Conservation (phyloP, 495 filamentous ascomycete genomes). For the Penicillium flavigenum region DNA sequence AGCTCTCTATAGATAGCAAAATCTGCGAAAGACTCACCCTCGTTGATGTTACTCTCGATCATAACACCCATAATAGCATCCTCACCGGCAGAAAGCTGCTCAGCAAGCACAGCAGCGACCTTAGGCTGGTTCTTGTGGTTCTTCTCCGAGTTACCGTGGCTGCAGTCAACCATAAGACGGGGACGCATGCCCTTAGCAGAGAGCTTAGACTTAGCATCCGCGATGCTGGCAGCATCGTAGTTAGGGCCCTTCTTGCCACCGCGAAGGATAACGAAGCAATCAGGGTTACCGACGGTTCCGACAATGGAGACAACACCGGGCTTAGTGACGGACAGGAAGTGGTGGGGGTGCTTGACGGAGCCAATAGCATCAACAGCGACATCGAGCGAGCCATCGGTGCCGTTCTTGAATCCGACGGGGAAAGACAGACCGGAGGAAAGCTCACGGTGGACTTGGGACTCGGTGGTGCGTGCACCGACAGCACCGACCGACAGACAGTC, state of each 20-base stretch:
- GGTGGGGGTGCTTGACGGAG: slow-evolving; percentile 87
- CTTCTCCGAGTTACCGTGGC: slow-evolving; percentile 94
- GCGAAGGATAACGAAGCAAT: slow-evolving; percentile 96
- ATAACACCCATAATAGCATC: slow-evolving; percentile 93
- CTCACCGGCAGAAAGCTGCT: slow-evolving; percentile 84
- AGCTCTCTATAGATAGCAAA: slow-evolving; percentile 2
- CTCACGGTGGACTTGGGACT: slow-evolving; percentile 93
- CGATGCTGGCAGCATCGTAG: slow-evolving; percentile 83
- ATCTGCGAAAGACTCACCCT: slow-evolving; percentile 56
- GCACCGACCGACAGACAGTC: slow-evolving; percentile 90
- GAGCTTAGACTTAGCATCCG: slow-evolving; percentile 68
- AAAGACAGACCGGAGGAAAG: slow-evolving; percentile 91
- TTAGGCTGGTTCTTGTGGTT: slow-evolving; percentile 97
- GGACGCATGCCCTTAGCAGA: slow-evolving; percentile 62
- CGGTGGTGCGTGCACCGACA: slow-evolving; percentile 92
- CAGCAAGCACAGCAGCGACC: slow-evolving; percentile 77
- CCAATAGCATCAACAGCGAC: slow-evolving; percentile 97
- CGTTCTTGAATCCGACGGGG: slow-evolving; percentile 99
- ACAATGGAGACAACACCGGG: slow-evolving; percentile 96
- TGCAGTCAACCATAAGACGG: slow-evolving; percentile 96
- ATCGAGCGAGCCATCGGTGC: slow-evolving; percentile 86
- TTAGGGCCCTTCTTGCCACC: slow-evolving; percentile 94
- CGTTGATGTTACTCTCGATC: slow-evolving; percentile 97
- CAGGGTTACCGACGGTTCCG: slow-evolving; percentile 92
- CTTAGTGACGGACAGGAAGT: slow-evolving; percentile 98